Conservation (phyloP, 305 asterid species). For the Solanum hybrid region DNA sequence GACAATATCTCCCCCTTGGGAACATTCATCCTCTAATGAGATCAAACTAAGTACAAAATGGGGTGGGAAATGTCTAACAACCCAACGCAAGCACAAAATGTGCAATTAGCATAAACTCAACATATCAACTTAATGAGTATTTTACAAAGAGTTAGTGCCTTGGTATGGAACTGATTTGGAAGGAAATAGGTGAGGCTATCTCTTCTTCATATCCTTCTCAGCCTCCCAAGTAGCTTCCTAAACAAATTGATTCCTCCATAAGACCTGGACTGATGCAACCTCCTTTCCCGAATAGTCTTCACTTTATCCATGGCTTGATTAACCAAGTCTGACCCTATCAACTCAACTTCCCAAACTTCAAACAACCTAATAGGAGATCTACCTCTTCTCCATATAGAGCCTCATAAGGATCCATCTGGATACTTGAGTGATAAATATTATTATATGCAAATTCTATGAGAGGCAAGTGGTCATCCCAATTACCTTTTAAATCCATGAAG, state of each 20-base stretch:
- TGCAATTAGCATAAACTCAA: neutral
- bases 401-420: neutral
- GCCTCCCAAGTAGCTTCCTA: neutral
- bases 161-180: neutral
- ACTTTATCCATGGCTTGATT: neutral
- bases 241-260: neutral
- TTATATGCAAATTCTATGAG: neutral
- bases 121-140: neutral
- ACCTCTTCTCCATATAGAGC: neutral
- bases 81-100: neutral
- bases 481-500: neutral
- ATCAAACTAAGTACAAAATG: neutral
- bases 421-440: neutral
- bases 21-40: neutral
- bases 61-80: neutral
- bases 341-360: neutral
- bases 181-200: neutral
- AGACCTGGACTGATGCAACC: neutral
- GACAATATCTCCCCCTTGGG: neutral
- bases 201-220: neutral
- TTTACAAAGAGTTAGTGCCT: neutral
- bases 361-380: neutral
- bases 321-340: neutral
- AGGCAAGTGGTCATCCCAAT: neutral
- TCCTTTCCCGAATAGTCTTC: neutral